These are phyloP conservation scores for Rhizopus microsporus DNA, from an alignment of 371 early-diverging fungal genomes.

Conservation along the genomic window DNA sequence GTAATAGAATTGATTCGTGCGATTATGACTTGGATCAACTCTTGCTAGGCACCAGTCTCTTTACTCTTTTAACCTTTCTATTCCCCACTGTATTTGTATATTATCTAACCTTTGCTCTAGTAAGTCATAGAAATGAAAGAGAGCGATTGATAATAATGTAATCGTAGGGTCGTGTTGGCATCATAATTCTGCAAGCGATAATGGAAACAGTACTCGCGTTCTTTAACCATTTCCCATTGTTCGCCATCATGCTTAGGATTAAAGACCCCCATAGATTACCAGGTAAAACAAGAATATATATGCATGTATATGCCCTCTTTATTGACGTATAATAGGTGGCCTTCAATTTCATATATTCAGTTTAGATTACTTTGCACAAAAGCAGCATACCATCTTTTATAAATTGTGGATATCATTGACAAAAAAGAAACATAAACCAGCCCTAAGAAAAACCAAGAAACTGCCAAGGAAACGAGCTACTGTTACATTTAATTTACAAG, in stretches of 20 bases:
- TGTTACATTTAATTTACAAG: conserved; percentile 8
- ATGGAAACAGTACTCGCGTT: conserved; percentile 84
- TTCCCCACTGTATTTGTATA: conserved; percentile 95
- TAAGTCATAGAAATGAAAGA: conserved; percentile 33
- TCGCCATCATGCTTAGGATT: conserved; percentile 85
- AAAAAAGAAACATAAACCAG: neutral
- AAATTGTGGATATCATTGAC: conserved; percentile 2
- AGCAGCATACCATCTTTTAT: conserved; percentile 26
- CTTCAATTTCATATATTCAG: conserved; percentile 49
- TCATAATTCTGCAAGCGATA: conserved; percentile 77
- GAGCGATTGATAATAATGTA: neutral
- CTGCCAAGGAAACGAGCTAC: conserved; percentile 4
- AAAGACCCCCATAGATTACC: conserved; percentile 90
- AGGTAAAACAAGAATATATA: conserved; percentile 41
- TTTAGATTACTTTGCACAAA: conserved; percentile 33
- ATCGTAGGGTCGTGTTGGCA: conserved; percentile 68
- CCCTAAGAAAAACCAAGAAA: neutral
- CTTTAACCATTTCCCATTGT: conserved; percentile 93
- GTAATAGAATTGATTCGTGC: conserved; percentile 91
- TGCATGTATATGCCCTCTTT: neutral
- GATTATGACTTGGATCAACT: conserved; percentile 96
- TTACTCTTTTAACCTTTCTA: conserved; percentile 89
- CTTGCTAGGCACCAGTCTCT: conserved; percentile 91
- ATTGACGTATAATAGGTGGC: conserved; percentile 36
- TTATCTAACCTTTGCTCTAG: conserved; percentile 86